Conservation (phyloP, 495 filamentous ascomycete species). For the Penicillium paxilli region DNA sequence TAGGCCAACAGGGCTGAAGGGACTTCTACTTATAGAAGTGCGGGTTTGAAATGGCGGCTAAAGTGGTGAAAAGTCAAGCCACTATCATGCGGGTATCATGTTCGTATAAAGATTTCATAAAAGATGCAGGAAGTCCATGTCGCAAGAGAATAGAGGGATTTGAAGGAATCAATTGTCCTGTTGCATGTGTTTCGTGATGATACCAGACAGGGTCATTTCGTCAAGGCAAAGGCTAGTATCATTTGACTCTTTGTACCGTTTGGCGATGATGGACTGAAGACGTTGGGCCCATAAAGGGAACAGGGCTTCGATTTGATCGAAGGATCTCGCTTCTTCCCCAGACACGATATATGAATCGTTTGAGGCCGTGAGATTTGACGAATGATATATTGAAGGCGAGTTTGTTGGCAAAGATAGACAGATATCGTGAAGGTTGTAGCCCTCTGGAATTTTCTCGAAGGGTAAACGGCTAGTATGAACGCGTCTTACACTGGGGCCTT, state of each 20-base stretch:
- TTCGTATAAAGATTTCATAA: no score
- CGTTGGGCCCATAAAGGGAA: background rate
- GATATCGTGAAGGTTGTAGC: conserved; percentile 26
- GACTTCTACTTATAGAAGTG: no score
- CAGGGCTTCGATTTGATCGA: background rate
- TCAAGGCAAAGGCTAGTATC: background rate
- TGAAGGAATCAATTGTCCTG: no score
- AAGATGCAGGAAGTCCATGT: no score
- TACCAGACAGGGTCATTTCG: background rate
- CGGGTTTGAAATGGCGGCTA: no score
- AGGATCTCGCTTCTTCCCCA: background rate
- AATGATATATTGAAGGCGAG: background rate
- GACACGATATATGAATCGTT: conserved; percentile 24
- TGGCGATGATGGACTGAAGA: background rate
- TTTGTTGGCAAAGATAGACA: conserved; percentile 13
- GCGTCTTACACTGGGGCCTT: conserved; percentile 23
- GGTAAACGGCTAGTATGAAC: conserved; percentile 30
- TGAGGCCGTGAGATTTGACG: conserved; percentile 2
- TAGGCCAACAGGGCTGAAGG: no score
- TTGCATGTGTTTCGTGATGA: background rate
- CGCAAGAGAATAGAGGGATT: no score
- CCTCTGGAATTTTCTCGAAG: conserved; percentile 38
- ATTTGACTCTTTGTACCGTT: background rate
- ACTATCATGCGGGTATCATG: no score
- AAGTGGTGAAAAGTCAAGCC: no score